phyloP scores from a whole-genome alignment of 768 basidiomycete species.

The Tylopilus subfusipes region DNA sequence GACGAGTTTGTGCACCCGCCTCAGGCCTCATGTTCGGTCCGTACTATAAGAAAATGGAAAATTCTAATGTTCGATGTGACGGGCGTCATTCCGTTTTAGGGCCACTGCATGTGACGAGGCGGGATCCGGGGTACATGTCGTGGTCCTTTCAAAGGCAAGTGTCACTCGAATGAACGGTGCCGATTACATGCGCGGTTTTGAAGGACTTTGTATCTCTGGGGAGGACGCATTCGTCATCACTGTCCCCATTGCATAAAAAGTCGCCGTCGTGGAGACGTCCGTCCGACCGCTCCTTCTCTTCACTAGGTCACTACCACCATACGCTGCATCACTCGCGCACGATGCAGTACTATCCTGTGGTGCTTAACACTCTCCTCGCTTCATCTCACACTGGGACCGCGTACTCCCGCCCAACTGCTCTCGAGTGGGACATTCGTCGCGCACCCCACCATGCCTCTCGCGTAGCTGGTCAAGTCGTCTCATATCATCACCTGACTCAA shows the following conservation, averaged over 20 bases:
- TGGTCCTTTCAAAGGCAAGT: constrained; percentile 19
- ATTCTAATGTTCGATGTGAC: constrained; percentile 9
- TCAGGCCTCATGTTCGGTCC: constrained; percentile 3
- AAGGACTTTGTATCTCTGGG: not conserved
- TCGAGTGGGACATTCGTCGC: constrained; percentile 52
- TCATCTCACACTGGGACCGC: constrained; percentile 10
- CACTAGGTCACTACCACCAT: not conserved
- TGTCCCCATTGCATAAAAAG: constrained; percentile 16
- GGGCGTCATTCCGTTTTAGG: constrained; percentile 5
- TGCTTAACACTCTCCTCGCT: constrained; percentile 19
- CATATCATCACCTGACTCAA: constrained; percentile 33
- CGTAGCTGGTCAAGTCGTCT: constrained; percentile 6
- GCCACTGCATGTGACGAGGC: not conserved
- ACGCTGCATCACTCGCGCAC: constrained; percentile 2
- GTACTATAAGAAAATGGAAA: not conserved
- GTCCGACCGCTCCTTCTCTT: not conserved
- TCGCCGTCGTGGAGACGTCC: not conserved
- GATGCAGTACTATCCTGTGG: constrained; percentile 16
- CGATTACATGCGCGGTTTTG: not conserved
- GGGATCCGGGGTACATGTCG: not conserved
- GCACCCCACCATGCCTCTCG: constrained; percentile 31
- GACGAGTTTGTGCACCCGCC: not conserved
- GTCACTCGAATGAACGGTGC: constrained; percentile 4
- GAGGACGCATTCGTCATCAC: not conserved
- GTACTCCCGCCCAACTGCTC: constrained; percentile 12